Base-by-base conservation (phyloP, 257 asterid genomes). In the Solanum tacnaense region DNA sequence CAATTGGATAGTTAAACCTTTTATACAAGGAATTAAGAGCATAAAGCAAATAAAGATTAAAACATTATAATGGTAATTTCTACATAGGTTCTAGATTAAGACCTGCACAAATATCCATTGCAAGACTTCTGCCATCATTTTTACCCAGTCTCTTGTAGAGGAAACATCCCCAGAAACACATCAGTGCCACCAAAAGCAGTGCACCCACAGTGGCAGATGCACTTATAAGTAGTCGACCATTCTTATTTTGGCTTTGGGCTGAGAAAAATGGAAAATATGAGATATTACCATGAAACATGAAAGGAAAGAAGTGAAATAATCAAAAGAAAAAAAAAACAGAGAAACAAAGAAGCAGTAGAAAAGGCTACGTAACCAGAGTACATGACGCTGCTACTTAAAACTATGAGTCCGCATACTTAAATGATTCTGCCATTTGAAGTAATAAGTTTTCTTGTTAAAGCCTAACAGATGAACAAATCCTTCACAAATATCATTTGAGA, bases 81-180 rank as follows among this genome's bases (percentile, higher is more conserved):
- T 87, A 89, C 86, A 88, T 86, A 82, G 84, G 90, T 78, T 81
- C 88, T 78, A 92, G 93, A 92, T 85, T 34, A 74, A 81, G 49
- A 96, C 98, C 99, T 95, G 98, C 96, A 89, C 95, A 65, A 89
- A 94, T 94, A 89, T 94, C 98, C 89, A 93, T 93, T 13, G 96
- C 99, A 36, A 95, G 95, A 92, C 94, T 93, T 92, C 90, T 92
- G 87, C 90, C 91, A 20, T 94, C 98, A 86, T 91, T 91, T 94
- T 95, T 96, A 67, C 96, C 96, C 85, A 93, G 95, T 92, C 96
- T 95, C 90, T 96, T 94, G 89, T 94, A 94, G 89, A 95, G 92
- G 91, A 90, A 94, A 91, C 99, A 96, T 29, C 98, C 98, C 98
- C 98, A 94, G 95, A 94, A 96, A 91, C 99, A 96, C 98, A 96